Evolutionary conservation across 2,329 filamentous ascomycete genomes (phyloP).

Genomic region (Nakataea oryzae): DNA sequence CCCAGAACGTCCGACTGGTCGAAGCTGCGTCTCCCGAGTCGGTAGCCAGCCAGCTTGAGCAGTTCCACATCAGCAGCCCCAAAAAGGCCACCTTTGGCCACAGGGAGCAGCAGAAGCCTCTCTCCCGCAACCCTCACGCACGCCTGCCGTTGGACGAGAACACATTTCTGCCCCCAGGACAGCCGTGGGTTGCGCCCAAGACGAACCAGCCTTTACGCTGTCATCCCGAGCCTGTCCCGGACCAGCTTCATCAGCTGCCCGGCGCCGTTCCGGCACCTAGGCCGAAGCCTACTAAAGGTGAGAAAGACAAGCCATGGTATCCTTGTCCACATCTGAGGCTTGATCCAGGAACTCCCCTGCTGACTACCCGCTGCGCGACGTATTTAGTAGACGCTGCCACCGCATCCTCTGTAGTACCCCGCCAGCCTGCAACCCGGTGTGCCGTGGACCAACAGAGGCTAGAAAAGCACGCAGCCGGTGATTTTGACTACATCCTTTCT

Average conservation of each 20-base stretch:
- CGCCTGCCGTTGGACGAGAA: background rate
- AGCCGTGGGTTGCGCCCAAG: background rate
- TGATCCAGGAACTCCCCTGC: background rate
- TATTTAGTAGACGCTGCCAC: background rate
- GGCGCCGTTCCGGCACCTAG: background rate
- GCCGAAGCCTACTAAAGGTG: background rate
- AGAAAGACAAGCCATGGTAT: background rate
- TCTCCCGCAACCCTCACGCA: background rate
- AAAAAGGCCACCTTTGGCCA: background rate
- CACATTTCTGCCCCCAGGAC: background rate
- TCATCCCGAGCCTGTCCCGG: background rate
- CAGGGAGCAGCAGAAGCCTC: background rate
- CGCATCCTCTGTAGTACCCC: background rate
- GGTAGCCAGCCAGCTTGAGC: background rate
- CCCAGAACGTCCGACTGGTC: background rate
- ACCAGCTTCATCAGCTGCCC: background rate
- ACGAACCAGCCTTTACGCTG: background rate
- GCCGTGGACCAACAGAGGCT: slow-evolving; percentile 20
- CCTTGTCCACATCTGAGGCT: background rate
- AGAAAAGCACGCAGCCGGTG: slow-evolving; percentile 32
- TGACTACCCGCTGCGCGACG: background rate
- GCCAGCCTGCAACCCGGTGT: background rate
- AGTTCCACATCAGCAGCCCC: slow-evolving; percentile 1
- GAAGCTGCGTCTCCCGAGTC: background rate
- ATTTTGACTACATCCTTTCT: slow-evolving; percentile 39